Base-by-base conservation (phyloP, 768 basidiomycete species). In the Lactifluus piperatus region DNA sequence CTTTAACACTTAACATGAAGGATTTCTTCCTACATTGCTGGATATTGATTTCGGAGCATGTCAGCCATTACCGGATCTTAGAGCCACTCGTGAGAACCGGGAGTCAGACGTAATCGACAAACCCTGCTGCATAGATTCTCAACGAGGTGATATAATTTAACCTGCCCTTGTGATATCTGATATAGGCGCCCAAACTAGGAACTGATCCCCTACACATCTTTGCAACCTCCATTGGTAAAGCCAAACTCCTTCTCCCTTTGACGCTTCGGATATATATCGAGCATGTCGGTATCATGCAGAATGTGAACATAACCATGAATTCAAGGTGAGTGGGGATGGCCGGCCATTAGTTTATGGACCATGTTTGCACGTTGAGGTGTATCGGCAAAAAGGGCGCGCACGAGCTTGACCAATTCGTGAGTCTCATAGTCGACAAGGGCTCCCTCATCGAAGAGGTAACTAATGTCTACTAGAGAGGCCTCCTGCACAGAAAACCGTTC, bases 391-490 rank as follows among this genome's bases (percentile, higher is more conserved):
- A 97, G 76, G 0, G 93, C 93, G 43, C 79, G 78, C 27, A 97
- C 81, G n/a, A 97, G 78, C 63, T 78, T 77, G 43, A 85, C 83
- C 4, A 97, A 75, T 71, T 97, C 94, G 29, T 88, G 81, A 8
- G 85, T 79, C 62, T 88, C 82, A 70, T 94, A 97, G 71, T 97
- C 94, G 30, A 95, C 84, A 63, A 97, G 74, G 5, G 90, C 86
- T 10, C 94, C 91, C 66, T 89, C 85, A 63, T 94, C 91, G 68
- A 94, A 94, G 9, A 97, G 80, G 70, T 95, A 94, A 27, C 86
- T 85, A 52, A 97, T 85, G 70, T 97, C 94, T 39, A 84, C 89
- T 70, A 97, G 83, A 32, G 91, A 91, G 1, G 92, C 94, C 71
- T 93, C 91, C 92, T 94, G 64, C 51, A 71, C 10, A 14, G 22